Evolutionary conservation across 768 basidiomycete genomes (phyloP).

Genomic region (Tulasnella sp.): DNA sequence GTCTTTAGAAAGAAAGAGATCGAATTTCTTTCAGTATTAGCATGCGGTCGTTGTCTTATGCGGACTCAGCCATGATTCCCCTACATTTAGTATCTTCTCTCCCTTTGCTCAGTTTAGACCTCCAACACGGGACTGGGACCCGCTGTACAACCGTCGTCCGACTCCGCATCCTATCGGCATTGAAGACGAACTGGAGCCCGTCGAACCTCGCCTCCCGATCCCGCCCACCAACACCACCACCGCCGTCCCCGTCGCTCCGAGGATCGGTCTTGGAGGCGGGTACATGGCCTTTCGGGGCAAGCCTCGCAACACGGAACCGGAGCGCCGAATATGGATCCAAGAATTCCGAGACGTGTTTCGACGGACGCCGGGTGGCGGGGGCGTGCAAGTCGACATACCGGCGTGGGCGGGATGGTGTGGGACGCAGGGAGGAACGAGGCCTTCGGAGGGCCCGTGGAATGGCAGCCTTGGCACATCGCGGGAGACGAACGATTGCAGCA

Average conservation of each 20-base stretch:
- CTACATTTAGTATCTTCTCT: background rate
- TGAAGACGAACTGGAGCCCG: background rate
- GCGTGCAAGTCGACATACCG: background rate
- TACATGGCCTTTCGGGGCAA: background rate
- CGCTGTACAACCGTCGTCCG: background rate
- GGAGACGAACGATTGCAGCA: background rate
- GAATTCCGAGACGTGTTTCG: background rate
- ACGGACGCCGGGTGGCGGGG: too few species aligned
- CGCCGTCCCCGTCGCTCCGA: background rate
- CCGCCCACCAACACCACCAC: too few species aligned
- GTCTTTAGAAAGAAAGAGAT: background rate
- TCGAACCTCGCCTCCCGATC: background rate
- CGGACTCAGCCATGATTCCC: background rate
- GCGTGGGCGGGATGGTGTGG: conserved; percentile 1
- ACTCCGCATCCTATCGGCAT: background rate
- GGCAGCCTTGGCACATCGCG: background rate
- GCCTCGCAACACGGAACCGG: background rate
- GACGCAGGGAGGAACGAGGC: background rate
- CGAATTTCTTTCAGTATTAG: background rate
- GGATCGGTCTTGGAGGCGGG: conserved; percentile 1
- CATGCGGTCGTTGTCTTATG: background rate
- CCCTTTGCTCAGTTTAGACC: background rate
- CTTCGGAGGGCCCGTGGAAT: background rate
- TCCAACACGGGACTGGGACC: background rate
- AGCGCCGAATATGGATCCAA: background rate